Percentiles rank a stretch among this genome's conserved stretches.
phyloP scores from a whole-genome alignment of 192 early-diverging fungal genomes.

The Spinellus fusiger region DNA sequence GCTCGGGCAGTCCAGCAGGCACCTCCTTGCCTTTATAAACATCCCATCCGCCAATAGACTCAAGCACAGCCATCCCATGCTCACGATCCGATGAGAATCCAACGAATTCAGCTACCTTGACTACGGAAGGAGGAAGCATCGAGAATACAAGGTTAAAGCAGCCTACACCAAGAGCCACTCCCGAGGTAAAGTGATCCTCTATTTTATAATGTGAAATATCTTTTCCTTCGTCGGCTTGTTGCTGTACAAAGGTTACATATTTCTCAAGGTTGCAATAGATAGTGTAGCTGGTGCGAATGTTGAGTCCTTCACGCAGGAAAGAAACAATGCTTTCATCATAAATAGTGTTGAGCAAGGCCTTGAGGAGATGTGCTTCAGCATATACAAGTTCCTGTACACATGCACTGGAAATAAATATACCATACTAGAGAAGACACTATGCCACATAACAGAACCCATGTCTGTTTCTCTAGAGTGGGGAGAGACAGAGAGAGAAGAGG shows the following conservation, averaged over 20 bases:
- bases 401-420: conserved; percentile 22
- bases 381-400: conserved; percentile 61
- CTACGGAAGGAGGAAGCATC: conserved; percentile 62
- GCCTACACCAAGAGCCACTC: conserved; percentile 72
- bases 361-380: conserved; percentile 71
- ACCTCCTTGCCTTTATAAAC: conserved; percentile 19
- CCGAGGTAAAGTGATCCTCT: conserved; percentile 79
- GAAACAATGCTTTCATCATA: conserved; percentile 70
- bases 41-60: conserved; percentile 68
- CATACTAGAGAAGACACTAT: conserved; percentile 27
- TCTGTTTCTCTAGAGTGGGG: no score
- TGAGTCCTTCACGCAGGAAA: conserved; percentile 73
- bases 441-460: no score
- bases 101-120: conserved; percentile 77
- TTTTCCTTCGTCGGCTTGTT: conserved; percentile 42
- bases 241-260: conserved; percentile 40
- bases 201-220: conserved; percentile 45
- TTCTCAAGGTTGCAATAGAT: conserved; percentile 55
- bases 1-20: conserved; percentile 25
- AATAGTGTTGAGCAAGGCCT: conserved; percentile 67
- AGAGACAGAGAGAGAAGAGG: neutral
- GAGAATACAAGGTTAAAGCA: conserved; percentile 75
- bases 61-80: conserved; percentile 67
- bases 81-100: conserved; percentile 76
- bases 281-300: conserved; percentile 62